Evolutionary conservation across 768 basidiomycete species (phyloP).

Genomic region (Boletus fagicola): DNA sequence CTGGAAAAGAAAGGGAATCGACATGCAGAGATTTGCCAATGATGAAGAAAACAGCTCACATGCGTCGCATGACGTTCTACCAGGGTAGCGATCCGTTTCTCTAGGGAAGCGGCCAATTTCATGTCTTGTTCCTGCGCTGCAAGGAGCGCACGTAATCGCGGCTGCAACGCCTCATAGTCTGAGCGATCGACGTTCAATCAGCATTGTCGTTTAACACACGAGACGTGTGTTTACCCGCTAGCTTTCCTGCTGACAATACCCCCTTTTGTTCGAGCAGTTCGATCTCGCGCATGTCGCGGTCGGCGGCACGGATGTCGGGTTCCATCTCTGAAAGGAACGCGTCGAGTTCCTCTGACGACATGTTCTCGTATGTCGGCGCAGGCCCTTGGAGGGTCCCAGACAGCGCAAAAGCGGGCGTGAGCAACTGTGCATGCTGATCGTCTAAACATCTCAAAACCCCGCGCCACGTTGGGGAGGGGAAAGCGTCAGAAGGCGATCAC

Average conservation of each 20-base stretch:
- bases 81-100: slow-evolving; percentile 60
- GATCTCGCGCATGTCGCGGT: slow-evolving; percentile 79
- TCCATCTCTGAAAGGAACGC: slow-evolving; percentile 78
- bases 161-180: slow-evolving; percentile 65
- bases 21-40: neutral
- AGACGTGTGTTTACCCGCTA: slow-evolving; percentile 45
- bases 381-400: slow-evolving; percentile 54
- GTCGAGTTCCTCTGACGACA: slow-evolving; percentile 68
- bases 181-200: neutral
- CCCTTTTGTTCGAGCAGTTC: slow-evolving; percentile 67
- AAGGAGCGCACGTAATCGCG: slow-evolving; percentile 63
- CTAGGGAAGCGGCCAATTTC: slow-evolving; percentile 55
- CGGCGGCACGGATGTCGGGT: slow-evolving; percentile 77
- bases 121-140: slow-evolving; percentile 59
- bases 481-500: neutral
- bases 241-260: slow-evolving; percentile 68
- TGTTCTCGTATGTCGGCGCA: slow-evolving; percentile 56
- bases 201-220: neutral
- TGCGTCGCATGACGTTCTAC: slow-evolving; percentile 71
- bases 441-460: slow-evolving; percentile 40
- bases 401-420: slow-evolving; percentile 74
- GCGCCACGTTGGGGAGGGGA: neutral
- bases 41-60: slow-evolving; percentile 39
- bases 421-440: slow-evolving; percentile 69
- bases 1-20: slow-evolving; percentile 35